Evolutionary conservation across 2,329 filamentous ascomycete species (phyloP), one percentile per base, ranked within the genome.

Genomic region (Orbilia ellipsospora): DNA sequence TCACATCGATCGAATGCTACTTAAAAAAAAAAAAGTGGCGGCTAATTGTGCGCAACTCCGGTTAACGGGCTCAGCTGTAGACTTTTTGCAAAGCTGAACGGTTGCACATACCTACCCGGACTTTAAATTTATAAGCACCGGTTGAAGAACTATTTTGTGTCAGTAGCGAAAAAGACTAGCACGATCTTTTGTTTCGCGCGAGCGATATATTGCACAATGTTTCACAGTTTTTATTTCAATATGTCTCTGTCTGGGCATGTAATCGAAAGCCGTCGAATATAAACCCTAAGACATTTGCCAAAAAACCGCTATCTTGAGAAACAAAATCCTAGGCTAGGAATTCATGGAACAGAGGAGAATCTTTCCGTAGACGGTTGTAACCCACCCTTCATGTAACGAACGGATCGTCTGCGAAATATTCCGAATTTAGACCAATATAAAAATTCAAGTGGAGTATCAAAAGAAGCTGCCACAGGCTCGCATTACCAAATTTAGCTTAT

Each of bases 391-490:
- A 44, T 74, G 70, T 63, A 74, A 50, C 70, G 51, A 74, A 50
- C 70, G 51, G 70, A 74, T 74, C 70, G 56, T 63, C 70, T 56
- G 70, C 63, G 52, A 56, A 54, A 74, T 67, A 68, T 68, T 68
- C 70, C 70, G 70, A 66, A 67, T 74, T 68, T 52, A 64, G 70
- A 67, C 62, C 51, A 26, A n/a, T 23, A 36, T 55, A 57, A 36
- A 42, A 48, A 62, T 20, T 26, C 55, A 52, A 52, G 1, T 3
- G 2, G 12, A n/a, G 16, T 48, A n/a, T 18, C 10, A 4, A 44
- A 36, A 26, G 44, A 10, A 44, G 60, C 45, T 52, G 28, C 42
- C 57, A 68, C 51, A 63, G 70, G 50, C 51, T 74, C 42, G 62
- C 44, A 68, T 68, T 74, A 42, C 70, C 70, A 68, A 52, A 61